phyloP scores from a whole-genome alignment of 169 alveolate genomes.

The Plasmodium ovale region DNA sequence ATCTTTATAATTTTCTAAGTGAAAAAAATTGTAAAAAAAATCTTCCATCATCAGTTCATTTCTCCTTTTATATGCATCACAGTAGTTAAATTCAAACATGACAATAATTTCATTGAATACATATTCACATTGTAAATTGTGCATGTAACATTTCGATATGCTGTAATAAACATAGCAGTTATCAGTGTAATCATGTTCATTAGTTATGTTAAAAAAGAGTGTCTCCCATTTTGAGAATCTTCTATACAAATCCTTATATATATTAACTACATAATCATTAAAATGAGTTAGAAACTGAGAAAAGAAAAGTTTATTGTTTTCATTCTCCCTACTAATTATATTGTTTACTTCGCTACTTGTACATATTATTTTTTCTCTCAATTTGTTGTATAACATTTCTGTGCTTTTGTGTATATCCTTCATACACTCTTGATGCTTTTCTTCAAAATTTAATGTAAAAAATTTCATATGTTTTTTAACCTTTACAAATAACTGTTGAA shows the following conservation, averaged over 20 bases:
- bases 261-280: constrained; percentile 52
- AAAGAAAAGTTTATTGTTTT: constrained; percentile 35
- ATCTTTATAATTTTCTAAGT: neutral
- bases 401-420: neutral
- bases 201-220: neutral
- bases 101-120: constrained; percentile 3
- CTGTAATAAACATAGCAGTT: constrained; percentile 1
- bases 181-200: neutral
- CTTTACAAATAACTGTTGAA: constrained; percentile 24
- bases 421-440: constrained; percentile 4
- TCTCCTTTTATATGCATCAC: constrained; percentile 22
- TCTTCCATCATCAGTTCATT: constrained; percentile 6
- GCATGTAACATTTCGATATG: constrained; percentile 17
- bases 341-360: constrained; percentile 7
- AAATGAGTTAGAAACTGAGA: constrained; percentile 12
- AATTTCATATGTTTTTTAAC: constrained; percentile 28
- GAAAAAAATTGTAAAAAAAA: constrained; percentile 24
- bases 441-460: constrained; percentile 35
- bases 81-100: constrained; percentile 14
- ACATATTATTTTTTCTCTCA: constrained; percentile 25
- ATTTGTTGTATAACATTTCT: constrained; percentile 5
- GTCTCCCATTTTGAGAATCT: constrained; percentile 25
- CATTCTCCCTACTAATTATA: constrained; percentile 22
- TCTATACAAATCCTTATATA: constrained; percentile 29
- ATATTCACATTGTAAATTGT: constrained; percentile 17